Percentiles rank a stretch among this genome's conserved stretches.
Evolutionary conservation across 2,329 filamentous ascomycete genomes (phyloP).

Genomic region (Lecanicillium sp.): DNA sequence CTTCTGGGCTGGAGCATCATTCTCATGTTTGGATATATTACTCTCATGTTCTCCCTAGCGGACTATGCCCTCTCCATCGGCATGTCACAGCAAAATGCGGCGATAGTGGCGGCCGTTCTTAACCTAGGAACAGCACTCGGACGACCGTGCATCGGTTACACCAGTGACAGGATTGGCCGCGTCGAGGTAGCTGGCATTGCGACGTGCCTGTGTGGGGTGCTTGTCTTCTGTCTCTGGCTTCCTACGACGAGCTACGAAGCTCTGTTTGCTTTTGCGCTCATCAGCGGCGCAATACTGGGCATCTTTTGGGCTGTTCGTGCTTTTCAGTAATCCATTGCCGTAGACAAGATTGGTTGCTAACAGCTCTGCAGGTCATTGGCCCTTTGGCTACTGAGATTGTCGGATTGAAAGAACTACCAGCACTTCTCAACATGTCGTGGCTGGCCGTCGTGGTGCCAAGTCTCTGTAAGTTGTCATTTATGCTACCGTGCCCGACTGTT

Average conservation of each 20-base stretch:
- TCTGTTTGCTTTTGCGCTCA: slow-evolving; percentile 63
- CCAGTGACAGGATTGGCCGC: slow-evolving; percentile 62
- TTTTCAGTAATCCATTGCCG: slow-evolving; percentile 38
- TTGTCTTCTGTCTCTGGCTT: slow-evolving; percentile 67
- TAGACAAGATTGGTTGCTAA: slow-evolving; percentile 31
- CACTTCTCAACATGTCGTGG: background rate
- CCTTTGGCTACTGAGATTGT: background rate
- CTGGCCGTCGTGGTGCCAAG: too few relatives aligned
- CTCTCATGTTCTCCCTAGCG: slow-evolving; percentile 70
- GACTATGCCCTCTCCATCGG: slow-evolving; percentile 67
- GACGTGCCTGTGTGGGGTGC: slow-evolving; percentile 58
- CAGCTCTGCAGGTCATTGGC: background rate
- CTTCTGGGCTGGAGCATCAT: slow-evolving; percentile 64
- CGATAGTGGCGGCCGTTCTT: slow-evolving; percentile 65
- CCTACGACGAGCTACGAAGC: slow-evolving; percentile 58
- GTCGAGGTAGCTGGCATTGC: slow-evolving; percentile 65
- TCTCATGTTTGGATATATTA: slow-evolving; percentile 66
- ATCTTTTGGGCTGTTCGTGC: slow-evolving; percentile 61
- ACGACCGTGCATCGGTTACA: slow-evolving; percentile 65
- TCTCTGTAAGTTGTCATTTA: too few relatives aligned
- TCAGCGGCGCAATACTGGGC: slow-evolving; percentile 67
- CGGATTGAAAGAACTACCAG: background rate
- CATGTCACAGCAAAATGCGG: slow-evolving; percentile 59
- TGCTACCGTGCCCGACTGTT: too few relatives aligned
- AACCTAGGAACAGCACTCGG: slow-evolving; percentile 64